Evolutionary conservation across 352 stramenopile genomes (phyloP).

Genomic region (Phytopythium mirpurense): DNA sequence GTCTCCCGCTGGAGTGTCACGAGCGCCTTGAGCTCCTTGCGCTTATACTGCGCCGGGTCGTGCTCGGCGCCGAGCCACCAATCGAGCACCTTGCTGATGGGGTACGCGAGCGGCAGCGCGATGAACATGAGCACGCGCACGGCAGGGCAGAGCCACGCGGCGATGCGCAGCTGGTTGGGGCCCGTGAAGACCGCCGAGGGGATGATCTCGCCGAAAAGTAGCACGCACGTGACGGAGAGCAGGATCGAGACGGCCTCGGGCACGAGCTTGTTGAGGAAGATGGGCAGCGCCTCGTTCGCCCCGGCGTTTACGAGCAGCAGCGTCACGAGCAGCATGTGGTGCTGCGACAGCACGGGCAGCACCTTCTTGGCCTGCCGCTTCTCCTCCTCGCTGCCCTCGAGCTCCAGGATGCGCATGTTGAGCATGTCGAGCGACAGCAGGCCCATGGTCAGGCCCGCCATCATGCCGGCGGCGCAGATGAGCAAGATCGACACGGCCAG

Average conservation of each 20-base stretch:
- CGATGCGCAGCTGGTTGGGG: conserved; percentile 90
- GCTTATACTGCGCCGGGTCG: conserved; percentile 79
- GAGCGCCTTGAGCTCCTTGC: conserved; percentile 86
- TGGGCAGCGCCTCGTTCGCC: conserved; percentile 92
- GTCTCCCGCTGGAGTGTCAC: conserved; percentile 72
- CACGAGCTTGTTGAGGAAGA: conserved; percentile 92
- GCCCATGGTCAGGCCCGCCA: conserved; percentile 76
- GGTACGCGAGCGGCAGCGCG: conserved; percentile 85
- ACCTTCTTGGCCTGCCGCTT: conserved; percentile 76
- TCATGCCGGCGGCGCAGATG: conserved; percentile 55
- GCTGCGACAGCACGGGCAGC: conserved; percentile 84
- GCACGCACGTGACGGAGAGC: conserved; percentile 94
- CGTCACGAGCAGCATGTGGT: conserved; percentile 94
- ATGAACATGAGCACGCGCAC: conserved; percentile 87
- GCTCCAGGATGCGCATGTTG: conserved; percentile 74
- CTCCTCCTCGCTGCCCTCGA: conserved; percentile 67
- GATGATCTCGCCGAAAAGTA: conserved; percentile 97
- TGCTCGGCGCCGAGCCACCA: conserved; percentile 79
- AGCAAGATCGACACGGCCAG: conserved; percentile 39
- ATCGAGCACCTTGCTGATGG: conserved; percentile 91
- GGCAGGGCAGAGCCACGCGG: conserved; percentile 72
- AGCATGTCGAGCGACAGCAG: conserved; percentile 76
- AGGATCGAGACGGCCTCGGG: conserved; percentile 86
- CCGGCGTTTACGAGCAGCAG: conserved; percentile 93
- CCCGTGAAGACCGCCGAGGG: conserved; percentile 94